phyloP scores from a whole-genome alignment of 2,329 filamentous ascomycete species.

The Cadophora malorum region DNA sequence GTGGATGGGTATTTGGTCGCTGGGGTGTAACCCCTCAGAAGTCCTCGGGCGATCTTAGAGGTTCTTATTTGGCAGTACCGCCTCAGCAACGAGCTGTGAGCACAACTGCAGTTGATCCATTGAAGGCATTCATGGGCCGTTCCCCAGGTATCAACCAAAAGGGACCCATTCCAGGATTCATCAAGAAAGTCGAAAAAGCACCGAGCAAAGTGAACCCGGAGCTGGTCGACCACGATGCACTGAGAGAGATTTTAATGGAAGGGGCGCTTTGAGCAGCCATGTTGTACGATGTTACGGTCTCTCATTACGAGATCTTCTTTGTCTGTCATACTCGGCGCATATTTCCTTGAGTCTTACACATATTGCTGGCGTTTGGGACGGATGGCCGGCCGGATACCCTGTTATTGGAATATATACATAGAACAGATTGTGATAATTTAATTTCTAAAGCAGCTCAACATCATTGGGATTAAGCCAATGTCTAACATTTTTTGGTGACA shows the following conservation, averaged over 20 bases:
- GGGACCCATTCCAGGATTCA: slow-evolving; percentile 75
- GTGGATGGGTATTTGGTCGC: slow-evolving; percentile 68
- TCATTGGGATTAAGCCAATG: neutral
- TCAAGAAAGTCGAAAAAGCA: slow-evolving; percentile 50
- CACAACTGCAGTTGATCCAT: slow-evolving; percentile 47
- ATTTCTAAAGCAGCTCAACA: slow-evolving; percentile 1
- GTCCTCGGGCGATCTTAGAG: slow-evolving; percentile 29
- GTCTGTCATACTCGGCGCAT: slow-evolving; percentile 11
- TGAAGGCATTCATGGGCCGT: slow-evolving; percentile 51
- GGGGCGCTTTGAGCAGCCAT: slow-evolving; percentile 17
- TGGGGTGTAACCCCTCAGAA: slow-evolving; percentile 61
- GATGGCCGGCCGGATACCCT: slow-evolving; percentile 23
- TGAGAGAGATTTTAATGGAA: slow-evolving; percentile 42
- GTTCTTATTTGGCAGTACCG: slow-evolving; percentile 14
- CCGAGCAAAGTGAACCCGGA: slow-evolving; percentile 42
- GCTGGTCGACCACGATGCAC: slow-evolving; percentile 42
- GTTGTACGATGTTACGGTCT: slow-evolving; percentile 16
- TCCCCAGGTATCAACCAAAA: slow-evolving; percentile 80
- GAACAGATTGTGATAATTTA: slow-evolving; percentile 23
- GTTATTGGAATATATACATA: slow-evolving; percentile 2
- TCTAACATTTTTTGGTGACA: neutral
- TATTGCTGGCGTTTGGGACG: slow-evolving; percentile 22
- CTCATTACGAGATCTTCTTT: slow-evolving; percentile 22
- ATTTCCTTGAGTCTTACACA: slow-evolving; percentile 15
- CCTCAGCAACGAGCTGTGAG: slow-evolving; percentile 40